Evolutionary conservation across 805 yeast species (phyloP).

Genomic region (Ogataea wickerhamii): DNA sequence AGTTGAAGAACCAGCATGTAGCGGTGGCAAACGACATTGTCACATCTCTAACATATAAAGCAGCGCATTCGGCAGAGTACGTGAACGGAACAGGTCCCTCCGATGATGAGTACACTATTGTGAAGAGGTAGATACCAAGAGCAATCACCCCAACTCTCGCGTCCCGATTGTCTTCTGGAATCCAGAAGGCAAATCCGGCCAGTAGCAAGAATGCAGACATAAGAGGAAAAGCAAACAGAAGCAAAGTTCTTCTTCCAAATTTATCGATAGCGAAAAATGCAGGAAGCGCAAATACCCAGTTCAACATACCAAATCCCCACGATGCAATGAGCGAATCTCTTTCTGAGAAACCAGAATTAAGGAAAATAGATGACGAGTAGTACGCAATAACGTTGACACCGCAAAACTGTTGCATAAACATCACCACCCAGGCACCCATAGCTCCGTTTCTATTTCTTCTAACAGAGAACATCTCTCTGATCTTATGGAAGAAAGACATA

Average conservation of each 20-base stretch:
- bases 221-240: conserved; percentile 58
- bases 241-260: conserved; percentile 48
- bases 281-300: conserved; percentile 39
- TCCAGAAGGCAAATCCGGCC: conserved; percentile 72
- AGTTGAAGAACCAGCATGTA: conserved; percentile 71
- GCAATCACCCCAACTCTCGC: conserved; percentile 66
- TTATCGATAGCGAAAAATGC: conserved; percentile 32
- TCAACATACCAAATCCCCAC: conserved; percentile 64
- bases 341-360: conserved; percentile 59
- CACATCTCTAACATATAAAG: conserved; percentile 71
- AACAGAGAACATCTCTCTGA: conserved; percentile 58
- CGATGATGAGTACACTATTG: conserved; percentile 75
- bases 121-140: conserved; percentile 69
- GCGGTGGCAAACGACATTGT: conserved; percentile 81
- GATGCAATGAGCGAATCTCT: conserved; percentile 70
- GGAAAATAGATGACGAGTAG: conserved; percentile 75
- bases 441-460: conserved; percentile 85
- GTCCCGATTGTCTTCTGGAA: conserved; percentile 39
- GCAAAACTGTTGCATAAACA: conserved; percentile 38
- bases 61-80: conserved; percentile 81
- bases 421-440: conserved; percentile 29
- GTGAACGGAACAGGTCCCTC: conserved; percentile 91
- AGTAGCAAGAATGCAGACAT: conserved; percentile 56
- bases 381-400: conserved; percentile 49
- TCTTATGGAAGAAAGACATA: conserved; percentile 37